A percentile compares a stretch with the other conserved stretches of the same genome.
Conservation (phyloP, 345 rosid genomes). For the Viola odorata region DNA sequence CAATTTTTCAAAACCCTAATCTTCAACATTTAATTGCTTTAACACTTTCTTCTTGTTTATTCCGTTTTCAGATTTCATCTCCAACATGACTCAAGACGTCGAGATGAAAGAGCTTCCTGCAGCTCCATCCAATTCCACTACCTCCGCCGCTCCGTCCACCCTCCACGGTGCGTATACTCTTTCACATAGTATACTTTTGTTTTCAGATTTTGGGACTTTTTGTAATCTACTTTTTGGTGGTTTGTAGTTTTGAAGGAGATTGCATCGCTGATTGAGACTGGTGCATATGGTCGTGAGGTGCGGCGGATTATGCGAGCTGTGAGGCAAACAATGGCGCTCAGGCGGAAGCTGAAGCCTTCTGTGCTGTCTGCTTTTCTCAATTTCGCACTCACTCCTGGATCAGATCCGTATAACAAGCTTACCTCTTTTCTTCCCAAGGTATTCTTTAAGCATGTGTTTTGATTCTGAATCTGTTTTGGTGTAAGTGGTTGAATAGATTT, state of each 20-base stretch:
- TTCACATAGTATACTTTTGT: constrained; percentile 1
- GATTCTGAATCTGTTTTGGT: neutral
- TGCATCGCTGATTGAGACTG: constrained; percentile 60
- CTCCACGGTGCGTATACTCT: constrained; percentile 39
- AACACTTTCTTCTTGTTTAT: too few species aligned
- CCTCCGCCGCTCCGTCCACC: constrained; percentile 54
- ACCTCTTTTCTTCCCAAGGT: constrained; percentile 61
- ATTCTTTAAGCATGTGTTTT: neutral
- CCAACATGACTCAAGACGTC: constrained; percentile 62
- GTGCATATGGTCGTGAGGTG: constrained; percentile 59
- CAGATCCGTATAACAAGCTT: constrained; percentile 52
- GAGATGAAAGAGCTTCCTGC: constrained; percentile 67
- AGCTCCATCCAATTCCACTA: constrained; percentile 41
- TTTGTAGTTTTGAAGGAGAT: constrained; percentile 70
- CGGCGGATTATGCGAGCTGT: constrained; percentile 68
- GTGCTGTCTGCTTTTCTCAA: constrained; percentile 56
- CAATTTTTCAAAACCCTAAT: too few species aligned
- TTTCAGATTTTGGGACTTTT: neutral
- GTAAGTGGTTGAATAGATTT: neutral
- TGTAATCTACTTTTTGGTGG: neutral
- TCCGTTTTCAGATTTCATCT: neutral
- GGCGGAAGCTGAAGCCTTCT: constrained; percentile 51
- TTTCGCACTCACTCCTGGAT: constrained; percentile 52
- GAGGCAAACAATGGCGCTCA: constrained; percentile 53
- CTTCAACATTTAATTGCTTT: too few species aligned